Evolutionary conservation across 768 basidiomycete species (phyloP).

Genomic region (Mycena polygramma): DNA sequence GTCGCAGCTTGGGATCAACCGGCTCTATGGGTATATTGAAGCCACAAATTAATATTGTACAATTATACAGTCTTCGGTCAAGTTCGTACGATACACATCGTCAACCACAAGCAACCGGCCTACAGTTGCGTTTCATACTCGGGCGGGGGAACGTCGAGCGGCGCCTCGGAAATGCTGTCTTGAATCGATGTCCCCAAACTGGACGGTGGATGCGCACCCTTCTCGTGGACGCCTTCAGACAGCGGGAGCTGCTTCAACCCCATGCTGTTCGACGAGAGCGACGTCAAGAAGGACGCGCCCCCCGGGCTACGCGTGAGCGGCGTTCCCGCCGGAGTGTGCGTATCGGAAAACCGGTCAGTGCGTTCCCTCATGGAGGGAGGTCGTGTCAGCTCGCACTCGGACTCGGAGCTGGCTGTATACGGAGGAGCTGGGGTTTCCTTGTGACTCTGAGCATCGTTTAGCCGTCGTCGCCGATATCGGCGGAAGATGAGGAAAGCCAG

Average conservation of each 20-base stretch:
- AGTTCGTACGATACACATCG: too few species aligned
- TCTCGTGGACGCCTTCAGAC: background rate
- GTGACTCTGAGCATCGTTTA: background rate
- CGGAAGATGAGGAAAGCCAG: constrained; percentile 5
- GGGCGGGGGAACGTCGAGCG: constrained; percentile 21
- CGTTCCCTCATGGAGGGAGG: constrained; percentile 33
- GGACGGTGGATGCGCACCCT: background rate
- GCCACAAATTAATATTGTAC: too few species aligned
- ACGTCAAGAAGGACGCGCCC: constrained; percentile 6
- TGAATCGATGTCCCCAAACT: background rate
- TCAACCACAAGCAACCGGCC: background rate
- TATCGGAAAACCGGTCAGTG: constrained; percentile 20
- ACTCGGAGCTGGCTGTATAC: constrained; percentile 10
- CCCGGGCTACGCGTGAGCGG: constrained; percentile 24
- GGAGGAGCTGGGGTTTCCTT: constrained; percentile 17
- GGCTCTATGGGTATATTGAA: too few species aligned
- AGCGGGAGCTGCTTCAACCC: constrained; percentile 1
- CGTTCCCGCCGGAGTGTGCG: constrained; percentile 29
- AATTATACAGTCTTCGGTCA: background rate
- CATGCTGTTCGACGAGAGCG: constrained; percentile 24
- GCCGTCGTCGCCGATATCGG: background rate
- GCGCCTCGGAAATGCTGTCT: constrained; percentile 1
- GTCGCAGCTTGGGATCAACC: too few species aligned
- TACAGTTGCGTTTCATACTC: constrained; percentile 15
- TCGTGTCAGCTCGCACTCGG: background rate